Conservation (phyloP, 495 filamentous ascomycete species). For the Echria macrotheca region DNA sequence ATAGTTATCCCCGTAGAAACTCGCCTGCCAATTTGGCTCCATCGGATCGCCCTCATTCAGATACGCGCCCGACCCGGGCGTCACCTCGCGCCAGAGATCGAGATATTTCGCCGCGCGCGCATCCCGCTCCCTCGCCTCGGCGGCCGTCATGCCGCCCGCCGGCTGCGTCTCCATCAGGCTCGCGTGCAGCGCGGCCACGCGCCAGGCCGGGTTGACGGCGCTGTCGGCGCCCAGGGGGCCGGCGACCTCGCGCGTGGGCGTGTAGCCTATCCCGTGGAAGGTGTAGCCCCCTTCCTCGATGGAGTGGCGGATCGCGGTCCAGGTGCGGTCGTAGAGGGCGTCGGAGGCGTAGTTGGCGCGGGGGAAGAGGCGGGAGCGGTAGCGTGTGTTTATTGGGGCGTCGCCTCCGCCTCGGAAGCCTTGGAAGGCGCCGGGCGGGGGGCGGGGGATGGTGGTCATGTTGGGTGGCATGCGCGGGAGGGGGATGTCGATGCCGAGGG, state of each 20-base stretch:
- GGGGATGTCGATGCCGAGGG: constrained; percentile 27
- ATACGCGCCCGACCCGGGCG: constrained; percentile 38
- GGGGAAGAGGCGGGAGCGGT: constrained; percentile 50
- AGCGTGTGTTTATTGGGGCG: constrained; percentile 28
- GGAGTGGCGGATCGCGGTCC: constrained; percentile 42
- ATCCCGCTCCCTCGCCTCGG: constrained; percentile 22
- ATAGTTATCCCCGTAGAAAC: constrained; percentile 55
- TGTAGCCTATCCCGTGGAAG: constrained; percentile 42
- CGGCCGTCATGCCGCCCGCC: constrained; percentile 21
- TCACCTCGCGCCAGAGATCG: constrained; percentile 29
- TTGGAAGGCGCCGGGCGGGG: constrained; percentile 22
- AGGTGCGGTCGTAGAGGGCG: constrained; percentile 40
- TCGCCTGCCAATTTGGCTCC: constrained; percentile 53
- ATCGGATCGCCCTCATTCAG: constrained; percentile 48
- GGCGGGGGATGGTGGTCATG: background rate
- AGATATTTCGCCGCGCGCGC: constrained; percentile 19
- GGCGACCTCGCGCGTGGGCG: constrained; percentile 24
- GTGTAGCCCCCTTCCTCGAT: constrained; percentile 39
- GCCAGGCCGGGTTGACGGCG: constrained; percentile 52
- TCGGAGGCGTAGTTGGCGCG: constrained; percentile 39
- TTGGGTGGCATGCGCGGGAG: constrained; percentile 16
- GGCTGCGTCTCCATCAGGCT: constrained; percentile 35
- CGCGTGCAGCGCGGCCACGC: constrained; percentile 48
- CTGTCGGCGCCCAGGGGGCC: constrained; percentile 37
- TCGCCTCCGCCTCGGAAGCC: constrained; percentile 13